Evolutionary conservation across 306 rosid species (phyloP), one percentile per base, ranked within the genome.

Genomic region (Chamaecrista fasciculata): DNA sequence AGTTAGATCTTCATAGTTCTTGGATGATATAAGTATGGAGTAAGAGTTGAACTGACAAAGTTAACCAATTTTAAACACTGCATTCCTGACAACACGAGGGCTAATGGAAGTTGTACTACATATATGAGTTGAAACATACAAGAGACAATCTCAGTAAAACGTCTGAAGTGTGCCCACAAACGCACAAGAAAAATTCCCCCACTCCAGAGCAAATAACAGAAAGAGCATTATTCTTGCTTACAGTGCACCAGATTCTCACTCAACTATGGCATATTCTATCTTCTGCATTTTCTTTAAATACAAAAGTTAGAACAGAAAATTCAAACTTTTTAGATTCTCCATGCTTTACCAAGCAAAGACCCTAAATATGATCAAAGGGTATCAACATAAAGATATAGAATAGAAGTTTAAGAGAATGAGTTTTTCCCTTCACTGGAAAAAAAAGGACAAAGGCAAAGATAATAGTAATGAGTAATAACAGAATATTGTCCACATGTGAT

Each of bases 381-480:
- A n/a, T 75, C 64, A n/a, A 48, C 8, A n/a, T 19, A 56, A 8
- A 55, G 11, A 33, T 2, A 66, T 57, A 49, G 16, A 8, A 6
- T 60, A 39, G 24, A 71, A 69, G 29, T 57, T 9, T 24, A n/a
- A 57, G 11, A 64, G 47, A 73, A 55, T 52, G 44, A 61, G 18
- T 51, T 62, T 34, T 64, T 8, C 14, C 42, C 42, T 48, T 20
- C 40, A 37, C 34, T 34, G 48, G 29, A 20, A 20, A 51, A 18
- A 23, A 44, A 58, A 31, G 16, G 19, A 11, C 64, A 60, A 50
- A 60, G 11, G n/a, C 43, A 39, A 49, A 16, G 44, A 59, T 18
- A 62, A 58, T n/a, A 56, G 7, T 7, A 18, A 28, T 3, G 59
- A 56, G 7, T 7, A 18, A 28, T 3, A 66, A 16, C 21, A 29